A percentile compares a stretch with the other conserved stretches of the same genome.
These are phyloP conservation scores for Bacidia gigantensis DNA, from an alignment of 495 filamentous ascomycete genomes.

Conservation along the genomic window DNA sequence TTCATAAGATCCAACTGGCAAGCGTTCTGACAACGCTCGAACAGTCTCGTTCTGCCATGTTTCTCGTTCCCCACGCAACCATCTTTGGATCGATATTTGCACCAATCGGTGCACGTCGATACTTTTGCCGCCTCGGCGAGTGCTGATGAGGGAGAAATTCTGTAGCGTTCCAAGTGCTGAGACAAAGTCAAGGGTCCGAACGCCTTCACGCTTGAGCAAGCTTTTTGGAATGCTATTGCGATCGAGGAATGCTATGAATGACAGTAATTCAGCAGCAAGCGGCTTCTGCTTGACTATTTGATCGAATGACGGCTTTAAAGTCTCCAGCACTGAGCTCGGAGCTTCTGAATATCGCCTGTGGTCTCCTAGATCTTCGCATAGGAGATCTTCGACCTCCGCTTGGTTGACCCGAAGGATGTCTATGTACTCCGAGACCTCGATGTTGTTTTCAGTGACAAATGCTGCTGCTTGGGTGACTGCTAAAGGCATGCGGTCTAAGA, in stretches of 20 bases:
- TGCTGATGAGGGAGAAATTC: constrained; percentile 28
- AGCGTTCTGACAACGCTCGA: constrained; percentile 19
- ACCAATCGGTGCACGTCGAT: constrained; percentile 33
- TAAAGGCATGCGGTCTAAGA: constrained; percentile 20
- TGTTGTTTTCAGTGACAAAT: constrained; percentile 21
- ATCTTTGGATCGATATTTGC: constrained; percentile 30
- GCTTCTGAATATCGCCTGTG: constrained; percentile 20
- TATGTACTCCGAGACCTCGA: constrained; percentile 23
- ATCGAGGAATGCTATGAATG: constrained; percentile 31
- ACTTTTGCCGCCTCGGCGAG: constrained; percentile 10
- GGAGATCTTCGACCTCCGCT: constrained; percentile 13
- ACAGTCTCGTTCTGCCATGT: constrained; percentile 24
- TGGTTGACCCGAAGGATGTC: constrained; percentile 18
- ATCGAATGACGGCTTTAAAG: constrained; percentile 29
- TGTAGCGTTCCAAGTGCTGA: constrained; percentile 28
- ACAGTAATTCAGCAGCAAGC: constrained; percentile 31
- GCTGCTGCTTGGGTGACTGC: constrained; percentile 25
- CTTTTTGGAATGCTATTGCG: constrained; percentile 28
- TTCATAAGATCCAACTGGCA: constrained; percentile 24
- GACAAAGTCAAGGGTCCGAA: constrained; percentile 18
- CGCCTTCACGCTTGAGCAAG: constrained; percentile 19
- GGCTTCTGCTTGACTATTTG: constrained; percentile 24
- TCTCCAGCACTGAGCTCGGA: constrained; percentile 22
- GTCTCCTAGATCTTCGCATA: constrained; percentile 16
- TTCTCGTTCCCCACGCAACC: constrained; percentile 23